These are phyloP conservation scores for Penicillium taxi DNA, from an alignment of 495 filamentous ascomycete species.

Conservation along the genomic window DNA sequence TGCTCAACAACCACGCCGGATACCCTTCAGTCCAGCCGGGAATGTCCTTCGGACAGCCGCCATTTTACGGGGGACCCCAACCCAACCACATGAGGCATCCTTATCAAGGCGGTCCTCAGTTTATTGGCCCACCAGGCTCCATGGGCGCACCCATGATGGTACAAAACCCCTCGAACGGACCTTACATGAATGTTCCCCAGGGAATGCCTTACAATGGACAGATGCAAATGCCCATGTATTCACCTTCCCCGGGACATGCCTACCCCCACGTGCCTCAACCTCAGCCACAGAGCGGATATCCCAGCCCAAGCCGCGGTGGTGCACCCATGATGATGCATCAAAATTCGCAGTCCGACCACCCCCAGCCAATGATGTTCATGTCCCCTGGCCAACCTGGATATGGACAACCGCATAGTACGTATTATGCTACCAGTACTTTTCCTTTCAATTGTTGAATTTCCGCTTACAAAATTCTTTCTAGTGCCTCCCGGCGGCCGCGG, in stretches of 20 bases:
- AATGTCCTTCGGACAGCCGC: slow-evolving; percentile 63
- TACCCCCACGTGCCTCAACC: slow-evolving; percentile 58
- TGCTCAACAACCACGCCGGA: slow-evolving; percentile 58
- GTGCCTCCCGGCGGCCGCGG: slow-evolving; percentile 52
- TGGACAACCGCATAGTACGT: slow-evolving; percentile 61
- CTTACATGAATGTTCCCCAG: slow-evolving; percentile 47
- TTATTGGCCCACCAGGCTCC: slow-evolving; percentile 53
- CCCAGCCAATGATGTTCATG: slow-evolving; percentile 55
- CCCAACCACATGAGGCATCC: slow-evolving; percentile 17
- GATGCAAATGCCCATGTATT: slow-evolving; percentile 71
- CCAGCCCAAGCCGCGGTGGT: slow-evolving; percentile 70
- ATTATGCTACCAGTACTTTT: slow-evolving; percentile 47
- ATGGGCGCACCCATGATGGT: slow-evolving; percentile 78
- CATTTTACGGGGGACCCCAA: slow-evolving; percentile 53
- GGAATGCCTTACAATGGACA: slow-evolving; percentile 56
- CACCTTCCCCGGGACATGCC: slow-evolving; percentile 56
- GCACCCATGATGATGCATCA: slow-evolving; percentile 81
- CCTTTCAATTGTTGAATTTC: slow-evolving; percentile 1
- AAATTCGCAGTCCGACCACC: slow-evolving; percentile 67
- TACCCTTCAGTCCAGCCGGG: slow-evolving; percentile 62
- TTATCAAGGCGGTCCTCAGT: slow-evolving; percentile 57
- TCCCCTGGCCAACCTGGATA: slow-evolving; percentile 59
- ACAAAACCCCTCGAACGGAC: slow-evolving; percentile 56
- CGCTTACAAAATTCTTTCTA: slow-evolving; percentile 10
- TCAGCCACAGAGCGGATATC: slow-evolving; percentile 67